Conservation (phyloP, 768 basidiomycete genomes). For the Calvatia gigantea region DNA sequence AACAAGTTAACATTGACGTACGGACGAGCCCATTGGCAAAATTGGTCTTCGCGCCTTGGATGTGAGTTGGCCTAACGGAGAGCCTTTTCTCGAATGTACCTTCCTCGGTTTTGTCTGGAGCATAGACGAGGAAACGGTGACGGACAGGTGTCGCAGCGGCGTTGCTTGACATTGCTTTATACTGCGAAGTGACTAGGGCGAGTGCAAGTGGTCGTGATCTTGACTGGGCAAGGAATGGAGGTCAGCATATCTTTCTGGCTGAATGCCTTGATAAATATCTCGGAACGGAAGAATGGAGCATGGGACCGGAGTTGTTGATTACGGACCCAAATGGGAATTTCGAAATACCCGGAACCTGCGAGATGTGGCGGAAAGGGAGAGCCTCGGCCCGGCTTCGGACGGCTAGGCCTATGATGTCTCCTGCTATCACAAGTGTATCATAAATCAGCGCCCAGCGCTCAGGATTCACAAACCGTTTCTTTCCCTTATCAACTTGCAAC, state of each 20-base stretch:
- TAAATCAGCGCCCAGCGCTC: too few relatives aligned
- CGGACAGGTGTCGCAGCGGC: slow-evolving; percentile 14
- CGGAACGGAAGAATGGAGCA: neutral
- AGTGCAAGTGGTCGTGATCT: neutral
- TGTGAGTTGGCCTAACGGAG: slow-evolving; percentile 50
- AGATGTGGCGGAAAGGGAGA: neutral
- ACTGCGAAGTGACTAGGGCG: neutral
- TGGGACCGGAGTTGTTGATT: neutral
- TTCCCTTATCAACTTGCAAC: neutral
- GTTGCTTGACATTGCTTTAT: slow-evolving; percentile 8
- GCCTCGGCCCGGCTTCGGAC: neutral
- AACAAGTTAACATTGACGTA: slow-evolving; percentile 25
- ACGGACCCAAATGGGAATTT: neutral
- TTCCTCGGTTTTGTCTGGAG: slow-evolving; percentile 61
- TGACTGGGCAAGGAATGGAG: neutral
- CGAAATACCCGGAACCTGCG: too few relatives aligned
- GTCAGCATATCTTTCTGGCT: neutral
- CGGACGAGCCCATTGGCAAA: slow-evolving; percentile 46
- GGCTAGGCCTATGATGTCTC: too few relatives aligned
- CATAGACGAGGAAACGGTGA: slow-evolving; percentile 48
- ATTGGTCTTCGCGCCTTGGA: slow-evolving; percentile 38
- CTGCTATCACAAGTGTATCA: too few relatives aligned
- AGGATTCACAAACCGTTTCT: too few relatives aligned
- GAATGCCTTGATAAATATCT: neutral
- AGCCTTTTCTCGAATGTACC: slow-evolving; percentile 56